Conservation (phyloP, 2,329 filamentous ascomycete genomes). For the Phaeosphaeriaceae sp. region DNA sequence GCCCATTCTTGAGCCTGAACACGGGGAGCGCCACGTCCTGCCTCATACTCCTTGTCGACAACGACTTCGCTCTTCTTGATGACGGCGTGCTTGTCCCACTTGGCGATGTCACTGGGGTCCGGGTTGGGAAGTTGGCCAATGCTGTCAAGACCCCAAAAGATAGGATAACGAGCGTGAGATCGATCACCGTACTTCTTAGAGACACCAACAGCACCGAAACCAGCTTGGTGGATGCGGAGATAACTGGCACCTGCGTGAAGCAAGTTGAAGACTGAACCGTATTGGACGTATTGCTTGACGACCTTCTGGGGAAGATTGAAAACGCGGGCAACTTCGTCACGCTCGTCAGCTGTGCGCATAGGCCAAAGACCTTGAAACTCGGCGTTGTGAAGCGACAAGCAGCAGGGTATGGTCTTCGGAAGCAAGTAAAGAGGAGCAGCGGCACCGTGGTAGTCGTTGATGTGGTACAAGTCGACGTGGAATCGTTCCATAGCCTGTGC, state of each 20-base stretch:
- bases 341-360: slow-evolving; percentile 1
- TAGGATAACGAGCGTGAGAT: not conserved
- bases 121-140: not conserved
- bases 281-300: not conserved
- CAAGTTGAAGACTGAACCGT: slow-evolving; percentile 1
- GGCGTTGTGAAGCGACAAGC: slow-evolving; percentile 1
- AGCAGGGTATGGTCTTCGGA: not conserved
- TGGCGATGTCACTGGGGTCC: not conserved
- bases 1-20: not conserved
- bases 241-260: slow-evolving; percentile 1
- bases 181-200: slow-evolving; percentile 1
- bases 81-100: not conserved
- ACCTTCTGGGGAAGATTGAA: slow-evolving; percentile 1
- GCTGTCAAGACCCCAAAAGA: slow-evolving; percentile 1
- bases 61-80: not conserved
- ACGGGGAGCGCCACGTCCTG: not conserved
- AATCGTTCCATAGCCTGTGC: slow-evolving; percentile 1
- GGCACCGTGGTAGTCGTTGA: slow-evolving; percentile 1
- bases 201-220: not conserved
- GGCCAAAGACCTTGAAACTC: slow-evolving; percentile 1
- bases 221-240: not conserved
- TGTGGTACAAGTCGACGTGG: not conserved
- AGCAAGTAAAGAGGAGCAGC: slow-evolving; percentile 1
- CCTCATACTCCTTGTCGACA: not conserved
- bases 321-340: not conserved